Evolutionary conservation across 129 eudicot genomes (phyloP).

Genomic region (Lonicera japonica): DNA sequence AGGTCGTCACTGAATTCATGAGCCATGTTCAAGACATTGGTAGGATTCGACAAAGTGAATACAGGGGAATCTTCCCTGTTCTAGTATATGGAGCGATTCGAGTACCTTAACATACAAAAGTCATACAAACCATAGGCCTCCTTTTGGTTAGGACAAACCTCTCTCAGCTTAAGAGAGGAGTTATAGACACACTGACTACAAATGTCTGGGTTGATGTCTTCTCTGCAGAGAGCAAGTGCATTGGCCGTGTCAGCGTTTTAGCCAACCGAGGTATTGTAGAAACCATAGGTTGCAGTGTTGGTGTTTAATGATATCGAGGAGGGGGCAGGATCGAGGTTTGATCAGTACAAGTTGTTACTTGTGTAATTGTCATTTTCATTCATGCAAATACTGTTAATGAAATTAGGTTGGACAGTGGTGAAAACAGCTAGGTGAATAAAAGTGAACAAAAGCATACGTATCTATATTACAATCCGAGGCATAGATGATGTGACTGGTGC

Average conservation of each 20-base stretch:
- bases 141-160: constrained; percentile 19
- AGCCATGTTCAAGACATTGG: not conserved
- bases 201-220: constrained; percentile 6
- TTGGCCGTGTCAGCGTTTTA: constrained; percentile 11
- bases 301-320: constrained; percentile 12
- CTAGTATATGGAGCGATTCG: constrained; percentile 28
- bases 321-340: constrained; percentile 23
- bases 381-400: not conserved
- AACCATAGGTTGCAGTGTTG: not conserved
- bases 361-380: constrained; percentile 20
- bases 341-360: constrained; percentile 6
- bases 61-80: not conserved
- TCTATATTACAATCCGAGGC: no score
- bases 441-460: not conserved
- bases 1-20: constrained; percentile 17
- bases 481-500: no score
- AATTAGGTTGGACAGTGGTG: not conserved
- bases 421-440: not conserved
- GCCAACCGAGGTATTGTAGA: constrained; percentile 16
- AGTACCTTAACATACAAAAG: constrained; percentile 35
- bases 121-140: constrained; percentile 24
- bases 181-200: constrained; percentile 13
- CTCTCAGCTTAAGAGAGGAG: not conserved
- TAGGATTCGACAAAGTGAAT: not conserved
- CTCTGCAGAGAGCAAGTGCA: constrained; percentile 25